A percentile compares a stretch with the other conserved stretches of the same genome.
phyloP scores from a whole-genome alignment of 768 basidiomycete species.

The Trametes elegans region DNA sequence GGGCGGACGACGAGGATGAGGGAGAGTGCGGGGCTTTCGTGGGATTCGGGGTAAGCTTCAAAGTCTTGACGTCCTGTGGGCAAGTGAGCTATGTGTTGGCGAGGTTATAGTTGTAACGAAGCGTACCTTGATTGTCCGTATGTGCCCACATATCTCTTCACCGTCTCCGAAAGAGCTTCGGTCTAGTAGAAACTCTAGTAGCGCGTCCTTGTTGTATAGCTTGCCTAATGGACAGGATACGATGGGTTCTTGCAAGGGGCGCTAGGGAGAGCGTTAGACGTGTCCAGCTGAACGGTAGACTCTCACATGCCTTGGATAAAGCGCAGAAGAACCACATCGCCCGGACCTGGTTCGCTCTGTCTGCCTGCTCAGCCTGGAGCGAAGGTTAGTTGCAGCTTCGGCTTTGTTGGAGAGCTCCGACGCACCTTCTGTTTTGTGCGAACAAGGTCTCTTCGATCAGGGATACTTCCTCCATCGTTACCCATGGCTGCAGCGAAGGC shows the following conservation, averaged over 20 bases:
- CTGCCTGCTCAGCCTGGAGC: constrained; percentile 74
- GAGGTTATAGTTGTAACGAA: not conserved
- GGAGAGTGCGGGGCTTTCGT: constrained; percentile 30
- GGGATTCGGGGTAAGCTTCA: constrained; percentile 79
- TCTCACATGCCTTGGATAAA: constrained; percentile 83
- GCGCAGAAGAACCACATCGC: constrained; percentile 94
- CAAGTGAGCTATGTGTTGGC: not conserved
- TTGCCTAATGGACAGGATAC: constrained; percentile 93
- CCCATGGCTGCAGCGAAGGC: constrained; percentile 49
- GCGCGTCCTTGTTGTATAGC: constrained; percentile 93
- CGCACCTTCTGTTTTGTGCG: constrained; percentile 66
- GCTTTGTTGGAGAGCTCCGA: not conserved
- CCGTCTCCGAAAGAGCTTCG: constrained; percentile 86
- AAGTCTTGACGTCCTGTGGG: constrained; percentile 76
- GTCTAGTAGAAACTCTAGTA: constrained; percentile 89
- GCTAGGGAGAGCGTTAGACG: constrained; percentile 39
- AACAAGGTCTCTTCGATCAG: constrained; percentile 79
- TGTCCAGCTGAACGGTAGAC: not conserved
- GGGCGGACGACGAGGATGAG: constrained; percentile 38
- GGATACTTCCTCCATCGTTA: constrained; percentile 88
- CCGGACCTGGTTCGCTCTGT: constrained; percentile 85
- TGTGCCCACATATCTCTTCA: constrained; percentile 88
- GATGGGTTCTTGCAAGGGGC: constrained; percentile 82
- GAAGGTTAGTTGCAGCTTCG: not conserved
- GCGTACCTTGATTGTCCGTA: constrained; percentile 84